Conservation (phyloP, 164 flowering plant species). For the Protea cynaroides region DNA sequence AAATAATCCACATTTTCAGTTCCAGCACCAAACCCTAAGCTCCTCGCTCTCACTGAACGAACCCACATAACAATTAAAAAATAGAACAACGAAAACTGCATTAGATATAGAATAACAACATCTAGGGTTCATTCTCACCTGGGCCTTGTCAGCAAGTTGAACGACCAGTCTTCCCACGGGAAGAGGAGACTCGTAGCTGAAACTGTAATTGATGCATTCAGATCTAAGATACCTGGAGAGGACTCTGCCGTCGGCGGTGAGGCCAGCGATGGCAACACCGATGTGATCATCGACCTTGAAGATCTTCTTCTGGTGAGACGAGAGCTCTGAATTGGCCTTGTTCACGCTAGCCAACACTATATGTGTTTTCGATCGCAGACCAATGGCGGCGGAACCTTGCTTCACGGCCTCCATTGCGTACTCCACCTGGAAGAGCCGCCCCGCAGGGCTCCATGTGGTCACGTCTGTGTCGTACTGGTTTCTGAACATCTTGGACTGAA, state of each 20-base stretch:
- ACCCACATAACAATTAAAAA: background rate
- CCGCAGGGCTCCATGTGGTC: conserved; percentile 67
- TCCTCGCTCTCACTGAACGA: too few species aligned
- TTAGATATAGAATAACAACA: background rate
- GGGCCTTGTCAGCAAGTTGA: conserved; percentile 95
- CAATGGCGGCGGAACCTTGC: conserved; percentile 81
- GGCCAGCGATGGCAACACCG: conserved; percentile 94
- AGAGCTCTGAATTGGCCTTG: conserved; percentile 83
- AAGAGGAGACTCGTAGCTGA: conserved; percentile 77
- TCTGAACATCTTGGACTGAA: conserved; percentile 32
- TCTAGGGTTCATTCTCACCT: conserved; percentile 39
- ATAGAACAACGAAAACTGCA: too few species aligned
- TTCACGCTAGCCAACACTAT: conserved; percentile 64
- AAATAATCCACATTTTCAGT: background rate
- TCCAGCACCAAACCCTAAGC: background rate
- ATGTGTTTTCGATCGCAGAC: conserved; percentile 72
- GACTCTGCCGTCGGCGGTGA: conserved; percentile 95
- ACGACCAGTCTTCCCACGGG: conserved; percentile 93
- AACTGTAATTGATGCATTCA: conserved; percentile 72
- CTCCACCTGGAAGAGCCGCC: conserved; percentile 71
- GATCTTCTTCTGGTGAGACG: conserved; percentile 97
- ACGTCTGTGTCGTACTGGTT: conserved; percentile 68
- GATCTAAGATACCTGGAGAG: conserved; percentile 73
- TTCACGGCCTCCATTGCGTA: conserved; percentile 88
- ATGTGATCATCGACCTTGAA: conserved; percentile 91